Evolutionary conservation across 169 alveolate species (phyloP).

Genomic region (Plasmodium knowlesi): DNA sequence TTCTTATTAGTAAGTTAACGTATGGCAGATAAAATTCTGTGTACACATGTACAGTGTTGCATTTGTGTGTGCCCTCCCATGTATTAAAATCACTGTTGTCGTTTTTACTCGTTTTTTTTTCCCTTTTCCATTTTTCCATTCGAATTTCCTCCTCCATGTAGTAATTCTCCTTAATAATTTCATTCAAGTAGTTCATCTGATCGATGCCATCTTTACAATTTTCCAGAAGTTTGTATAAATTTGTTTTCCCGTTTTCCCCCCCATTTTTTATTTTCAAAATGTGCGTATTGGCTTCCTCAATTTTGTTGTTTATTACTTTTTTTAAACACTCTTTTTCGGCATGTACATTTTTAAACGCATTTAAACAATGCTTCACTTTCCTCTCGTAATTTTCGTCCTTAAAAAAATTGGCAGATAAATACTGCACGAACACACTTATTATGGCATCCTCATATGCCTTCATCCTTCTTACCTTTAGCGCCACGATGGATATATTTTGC

Average conservation of each 20-base stretch:
- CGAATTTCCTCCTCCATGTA: background rate
- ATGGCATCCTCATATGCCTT: constrained; percentile 18
- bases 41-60: constrained; percentile 18
- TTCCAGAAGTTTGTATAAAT: constrained; percentile 17
- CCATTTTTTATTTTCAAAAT: constrained; percentile 26
- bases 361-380: constrained; percentile 22
- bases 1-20: constrained; percentile 43
- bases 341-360: constrained; percentile 22
- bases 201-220: constrained; percentile 51
- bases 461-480: constrained; percentile 6
- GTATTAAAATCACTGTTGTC: background rate
- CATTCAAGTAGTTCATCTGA: constrained; percentile 35
- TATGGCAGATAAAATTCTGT: constrained; percentile 49
- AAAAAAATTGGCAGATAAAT: constrained; percentile 29
- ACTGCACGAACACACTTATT: constrained; percentile 6
- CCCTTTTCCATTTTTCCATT: background rate
- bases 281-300: background rate
- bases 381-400: constrained; percentile 24
- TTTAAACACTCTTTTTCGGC: constrained; percentile 52
- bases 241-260: constrained; percentile 1
- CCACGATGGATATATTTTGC: constrained; percentile 30
- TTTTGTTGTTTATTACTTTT: constrained; percentile 33
- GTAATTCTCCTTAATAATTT: constrained; percentile 20
- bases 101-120: background rate
- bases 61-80: background rate